Base-by-base conservation (phyloP, 2,329 filamentous ascomycete genomes). In the Aspergillus amoenus region DNA sequence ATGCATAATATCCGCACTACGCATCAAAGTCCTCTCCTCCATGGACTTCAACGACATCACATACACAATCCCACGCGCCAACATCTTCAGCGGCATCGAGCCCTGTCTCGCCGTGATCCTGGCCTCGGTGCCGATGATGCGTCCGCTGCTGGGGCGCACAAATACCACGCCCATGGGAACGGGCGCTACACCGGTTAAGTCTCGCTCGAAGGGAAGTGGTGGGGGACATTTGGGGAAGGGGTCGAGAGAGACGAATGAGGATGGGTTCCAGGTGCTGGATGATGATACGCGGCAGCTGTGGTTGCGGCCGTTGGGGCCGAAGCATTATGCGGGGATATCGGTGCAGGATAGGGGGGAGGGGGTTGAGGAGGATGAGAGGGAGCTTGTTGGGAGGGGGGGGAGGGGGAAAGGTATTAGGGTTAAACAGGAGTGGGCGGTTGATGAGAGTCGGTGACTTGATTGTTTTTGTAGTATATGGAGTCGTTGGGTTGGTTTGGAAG, bases 61-160 rank as follows among this genome's bases (percentile, higher is more conserved):
- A 1, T 65, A 66, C 52, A 64, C 60, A 1, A 65, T 67, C 57
- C 65, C 57, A 11, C 61, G 54, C 56, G 64, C 63, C 34, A 63
- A 62, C 11, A 66, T 68, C 49, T 68, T 65, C 63, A 68, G 65
- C 52, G 64, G 67, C 8, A 60, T 65, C 8, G 66, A 68, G 45
- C 66, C 65, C 1, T 62, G 61, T 7, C 56, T 69, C 8, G 66
- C 65, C 18, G 62, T 65, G 30, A 45, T 55, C 21, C 67, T 66
- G 24, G 58, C 64, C 5, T 69, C 65, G 24, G 57, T 66, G 2
- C 66, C 65, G 13, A 61, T 69, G 59, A 62, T 69, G 17, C 63
- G 65, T 2, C 66, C 65, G 27, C 66, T 79, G 7, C 64, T 79
- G 4, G 70, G 55, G 60, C 24, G 67, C 58, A 27, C 61, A 45